Evolutionary conservation across 2,329 filamentous ascomycete genomes (phyloP).

Genomic region (Xylaria sp.): DNA sequence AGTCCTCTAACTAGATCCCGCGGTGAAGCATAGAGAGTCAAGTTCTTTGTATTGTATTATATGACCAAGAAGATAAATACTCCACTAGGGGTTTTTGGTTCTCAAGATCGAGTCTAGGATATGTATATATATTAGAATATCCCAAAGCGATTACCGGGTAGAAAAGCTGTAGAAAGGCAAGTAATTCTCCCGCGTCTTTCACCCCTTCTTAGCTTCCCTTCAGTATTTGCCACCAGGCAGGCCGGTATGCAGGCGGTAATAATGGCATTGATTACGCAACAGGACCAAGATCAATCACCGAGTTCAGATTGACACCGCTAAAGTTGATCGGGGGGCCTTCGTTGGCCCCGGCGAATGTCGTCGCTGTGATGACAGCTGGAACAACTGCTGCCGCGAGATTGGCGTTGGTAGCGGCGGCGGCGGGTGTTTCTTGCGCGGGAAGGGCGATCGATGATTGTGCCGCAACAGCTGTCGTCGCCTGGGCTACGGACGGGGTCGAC

Average conservation of each 20-base stretch:
- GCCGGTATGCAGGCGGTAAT: too few species aligned
- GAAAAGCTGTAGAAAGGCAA: constrained; percentile 1
- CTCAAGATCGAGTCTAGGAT: constrained; percentile 25
- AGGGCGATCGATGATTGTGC: constrained; percentile 39
- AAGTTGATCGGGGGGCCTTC: constrained; percentile 46
- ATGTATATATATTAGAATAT: constrained; percentile 16
- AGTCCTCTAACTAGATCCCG: background rate
- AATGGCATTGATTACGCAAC: constrained; percentile 29
- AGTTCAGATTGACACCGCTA: constrained; percentile 43
- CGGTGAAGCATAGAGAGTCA: background rate
- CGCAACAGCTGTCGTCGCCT: constrained; percentile 22
- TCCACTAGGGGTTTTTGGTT: constrained; percentile 29
- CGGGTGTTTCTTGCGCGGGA: constrained; percentile 35
- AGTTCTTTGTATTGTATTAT: constrained; percentile 31
- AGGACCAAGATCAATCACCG: constrained; percentile 44
- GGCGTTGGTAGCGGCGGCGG: constrained; percentile 30
- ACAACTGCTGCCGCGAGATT: constrained; percentile 29
- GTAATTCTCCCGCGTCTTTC: background rate
- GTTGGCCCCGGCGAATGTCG: constrained; percentile 44
- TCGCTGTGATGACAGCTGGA: constrained; percentile 39
- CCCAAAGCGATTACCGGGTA: constrained; percentile 2
- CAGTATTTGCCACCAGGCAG: too few species aligned
- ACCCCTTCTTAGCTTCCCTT: background rate
- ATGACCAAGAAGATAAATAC: constrained; percentile 22
- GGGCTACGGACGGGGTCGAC: constrained; percentile 25